Evolutionary conservation across 2,329 filamentous ascomycete genomes (phyloP).

Genomic region (Pestalotiopsis sp.): DNA sequence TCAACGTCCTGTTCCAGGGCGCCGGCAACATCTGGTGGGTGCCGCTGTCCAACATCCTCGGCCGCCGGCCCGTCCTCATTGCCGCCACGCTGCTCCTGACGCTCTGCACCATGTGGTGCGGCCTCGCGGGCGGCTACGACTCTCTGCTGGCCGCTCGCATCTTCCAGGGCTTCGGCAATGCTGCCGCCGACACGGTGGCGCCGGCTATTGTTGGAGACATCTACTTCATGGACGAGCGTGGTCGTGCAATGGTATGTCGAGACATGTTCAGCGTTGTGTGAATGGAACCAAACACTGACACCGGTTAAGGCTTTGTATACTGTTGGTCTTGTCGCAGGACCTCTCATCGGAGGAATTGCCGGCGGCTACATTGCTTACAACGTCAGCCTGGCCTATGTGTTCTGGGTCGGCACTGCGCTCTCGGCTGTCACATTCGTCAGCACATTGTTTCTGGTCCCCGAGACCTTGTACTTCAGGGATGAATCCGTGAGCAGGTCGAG

Average conservation of each 20-base stretch:
- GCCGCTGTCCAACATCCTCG: slow-evolving; percentile 35
- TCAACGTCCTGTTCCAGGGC: slow-evolving; percentile 34
- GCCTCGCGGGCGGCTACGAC: slow-evolving; percentile 20
- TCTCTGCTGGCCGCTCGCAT: slow-evolving; percentile 29
- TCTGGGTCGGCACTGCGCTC: slow-evolving; percentile 31
- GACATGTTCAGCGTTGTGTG: not conserved
- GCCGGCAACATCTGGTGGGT: slow-evolving; percentile 36
- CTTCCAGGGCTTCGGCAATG: slow-evolving; percentile 34
- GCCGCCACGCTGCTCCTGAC: slow-evolving; percentile 28
- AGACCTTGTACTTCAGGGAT: slow-evolving; percentile 30
- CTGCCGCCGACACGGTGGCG: slow-evolving; percentile 33
- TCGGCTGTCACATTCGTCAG: slow-evolving; percentile 24
- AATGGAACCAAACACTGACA: not conserved
- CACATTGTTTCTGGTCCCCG: slow-evolving; percentile 32
- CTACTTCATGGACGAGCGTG: slow-evolving; percentile 36
- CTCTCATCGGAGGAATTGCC: slow-evolving; percentile 32
- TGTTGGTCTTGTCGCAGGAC: slow-evolving; percentile 29
- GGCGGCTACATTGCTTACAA: slow-evolving; percentile 36
- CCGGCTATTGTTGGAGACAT: slow-evolving; percentile 35
- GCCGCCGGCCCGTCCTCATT: slow-evolving; percentile 32
- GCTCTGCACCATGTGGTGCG: slow-evolving; percentile 27
- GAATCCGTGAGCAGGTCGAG: not conserved
- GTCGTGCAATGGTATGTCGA: slow-evolving; percentile 31
- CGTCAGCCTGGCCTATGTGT: slow-evolving; percentile 33
- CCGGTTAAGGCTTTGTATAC: slow-evolving; percentile 28